Base-by-base conservation (phyloP, 2,329 filamentous ascomycete genomes). In the Cytospora paraplurivora region DNA sequence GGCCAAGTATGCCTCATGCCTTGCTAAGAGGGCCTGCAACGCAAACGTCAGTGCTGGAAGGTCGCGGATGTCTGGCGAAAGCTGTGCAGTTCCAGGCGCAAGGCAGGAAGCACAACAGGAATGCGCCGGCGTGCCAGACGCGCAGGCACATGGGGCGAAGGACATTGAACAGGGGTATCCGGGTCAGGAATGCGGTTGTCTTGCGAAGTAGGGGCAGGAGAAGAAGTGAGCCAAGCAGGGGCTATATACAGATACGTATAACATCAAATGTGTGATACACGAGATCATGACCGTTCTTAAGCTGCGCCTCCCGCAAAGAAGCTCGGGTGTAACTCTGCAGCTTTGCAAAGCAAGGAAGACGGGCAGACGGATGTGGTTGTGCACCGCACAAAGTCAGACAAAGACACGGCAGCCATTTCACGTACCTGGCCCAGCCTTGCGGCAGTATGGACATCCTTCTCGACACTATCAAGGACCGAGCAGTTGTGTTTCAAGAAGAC, bases 1-100 rank as follows among this genome's bases (percentile, higher is more conserved):
- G 69, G 89, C 89, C 83, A 97, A 94, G 77, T 96, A 97, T 65
- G 91, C 88, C 81, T 98, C 93, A 84, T 99, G 93, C 71, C 94
- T 90, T 68, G 90, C 87, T 50, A 99, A 86, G 62, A 99, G 83
- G 65, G 93, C 93, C 95, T 98, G 88, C 64, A 89, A 77, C 60
- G 84, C 80, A 77, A 86, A 90, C 59, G 87, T 96, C 78, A 96
- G 90, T 79, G 83, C 83, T 69, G 82, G 80, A 65, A 72, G 47
- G 34, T n/a, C 50, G 19, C 19, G 35, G 58, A 13, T 27, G n/a
- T 62, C 57, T 49, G 55, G 35, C 12, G 13, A 34, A 37, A 52
- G 49, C 10, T 15, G 67, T 27, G 59, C 55, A 56, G 62, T 59
- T n/a, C 69, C 61, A 7, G 65, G 57, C 12, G 62, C 60, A 19